These are phyloP conservation scores for Elsinoe arachidis DNA, from an alignment of 2,329 filamentous ascomycete species.

Conservation along the genomic window DNA sequence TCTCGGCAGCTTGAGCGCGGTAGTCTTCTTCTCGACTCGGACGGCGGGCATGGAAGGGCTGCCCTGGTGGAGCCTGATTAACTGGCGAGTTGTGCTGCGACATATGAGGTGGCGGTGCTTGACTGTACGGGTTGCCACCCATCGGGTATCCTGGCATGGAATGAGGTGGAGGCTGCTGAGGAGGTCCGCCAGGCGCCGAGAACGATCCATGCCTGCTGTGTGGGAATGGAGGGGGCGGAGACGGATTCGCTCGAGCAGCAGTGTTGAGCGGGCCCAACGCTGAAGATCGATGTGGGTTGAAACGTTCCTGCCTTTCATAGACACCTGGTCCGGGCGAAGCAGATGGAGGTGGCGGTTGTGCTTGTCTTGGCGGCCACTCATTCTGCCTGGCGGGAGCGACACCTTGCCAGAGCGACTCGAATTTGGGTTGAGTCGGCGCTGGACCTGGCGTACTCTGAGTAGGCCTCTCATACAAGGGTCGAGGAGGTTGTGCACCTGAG, in stretches of 20 bases:
- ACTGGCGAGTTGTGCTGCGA: conserved; percentile 10
- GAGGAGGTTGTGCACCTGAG: conserved; percentile 11
- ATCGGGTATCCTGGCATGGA: conserved; percentile 12
- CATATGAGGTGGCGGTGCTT: conserved; percentile 12
- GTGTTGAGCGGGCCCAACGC: conserved; percentile 23
- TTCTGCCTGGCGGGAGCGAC: conserved; percentile 19
- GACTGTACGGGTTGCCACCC: conserved; percentile 11
- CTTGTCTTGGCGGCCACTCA: conserved; percentile 20
- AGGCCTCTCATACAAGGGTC: conserved; percentile 12
- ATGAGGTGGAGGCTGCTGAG: conserved; percentile 17
- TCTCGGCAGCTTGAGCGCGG: not conserved
- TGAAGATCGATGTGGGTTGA: conserved; percentile 24
- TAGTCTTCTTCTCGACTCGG: conserved; percentile 6
- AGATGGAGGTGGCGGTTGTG: conserved; percentile 17
- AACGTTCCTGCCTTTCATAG: conserved; percentile 25
- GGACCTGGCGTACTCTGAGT: conserved; percentile 7
- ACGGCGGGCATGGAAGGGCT: not conserved
- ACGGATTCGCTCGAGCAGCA: conserved; percentile 25
- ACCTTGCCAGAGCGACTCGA: conserved; percentile 13
- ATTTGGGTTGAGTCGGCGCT: conserved; percentile 11
- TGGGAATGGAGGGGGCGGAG: conserved; percentile 29
- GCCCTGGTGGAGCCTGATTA: not conserved
- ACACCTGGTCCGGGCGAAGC: conserved; percentile 19
- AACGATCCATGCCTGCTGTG: conserved; percentile 24
- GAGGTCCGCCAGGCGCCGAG: conserved; percentile 16